Conservation (phyloP, 768 basidiomycete species). For the Boletus patriciae region DNA sequence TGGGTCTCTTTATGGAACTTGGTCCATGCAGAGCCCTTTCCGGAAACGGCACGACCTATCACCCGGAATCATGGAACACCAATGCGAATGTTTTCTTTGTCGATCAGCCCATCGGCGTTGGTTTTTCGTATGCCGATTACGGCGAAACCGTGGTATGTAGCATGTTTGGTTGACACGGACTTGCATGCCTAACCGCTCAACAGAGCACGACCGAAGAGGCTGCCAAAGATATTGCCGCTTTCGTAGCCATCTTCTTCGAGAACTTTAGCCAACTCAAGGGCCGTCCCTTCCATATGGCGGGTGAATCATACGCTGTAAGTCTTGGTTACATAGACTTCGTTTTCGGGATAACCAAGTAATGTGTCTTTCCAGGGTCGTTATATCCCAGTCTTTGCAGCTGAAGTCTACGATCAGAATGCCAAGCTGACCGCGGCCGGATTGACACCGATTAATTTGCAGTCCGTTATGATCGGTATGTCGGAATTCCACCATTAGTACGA, state of each 20-base stretch:
- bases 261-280: conserved; percentile 71
- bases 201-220: conserved; percentile 67
- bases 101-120: conserved; percentile 47
- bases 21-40: conserved; percentile 70
- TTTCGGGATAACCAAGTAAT: neutral
- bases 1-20: conserved; percentile 71
- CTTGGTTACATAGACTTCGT: neutral
- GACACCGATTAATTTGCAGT: conserved; percentile 50
- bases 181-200: neutral
- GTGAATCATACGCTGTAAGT: conserved; percentile 53
- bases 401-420: conserved; percentile 50
- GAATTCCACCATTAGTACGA: neutral
- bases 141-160: conserved; percentile 40
- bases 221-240: conserved; percentile 68
- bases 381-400: conserved; percentile 50
- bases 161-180: neutral
- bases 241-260: conserved; percentile 73
- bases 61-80: conserved; percentile 66
- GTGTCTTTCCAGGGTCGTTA: conserved; percentile 45
- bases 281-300: conserved; percentile 59
- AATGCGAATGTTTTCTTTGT: conserved; percentile 54
- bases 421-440: conserved; percentile 42
- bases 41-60: conserved; percentile 49
- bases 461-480: conserved; percentile 47
- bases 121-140: conserved; percentile 47